Evolutionary conservation across 768 basidiomycete genomes (phyloP), one percentile per base, ranked within the genome.

Genomic region (Asterophora lycoperdoides): DNA sequence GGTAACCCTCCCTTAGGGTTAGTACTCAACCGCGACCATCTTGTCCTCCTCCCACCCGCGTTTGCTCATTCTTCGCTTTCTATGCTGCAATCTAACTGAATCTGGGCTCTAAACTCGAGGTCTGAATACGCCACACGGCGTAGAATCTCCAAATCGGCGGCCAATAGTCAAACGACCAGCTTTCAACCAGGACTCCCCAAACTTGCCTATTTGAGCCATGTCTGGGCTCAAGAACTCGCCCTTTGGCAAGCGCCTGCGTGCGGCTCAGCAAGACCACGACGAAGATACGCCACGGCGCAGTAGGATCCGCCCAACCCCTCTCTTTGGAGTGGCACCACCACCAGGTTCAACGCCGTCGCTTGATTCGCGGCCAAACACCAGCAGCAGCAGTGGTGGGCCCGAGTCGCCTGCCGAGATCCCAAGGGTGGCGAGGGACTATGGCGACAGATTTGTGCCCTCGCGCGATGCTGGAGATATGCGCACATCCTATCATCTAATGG

Each of bases 181-280:
- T 23, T 41, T 14, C 40, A 28, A 40, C 40, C 40, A 41, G 6
- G 23, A 23, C 23, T 23, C 6, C 40, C 13, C 26, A 41, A n/a
- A 14, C 40, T 26, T 14, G 28, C 5, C 29, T 32, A 3, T 32
- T 32, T 23, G 23, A 17, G 26, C 28, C 13, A 88, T 88, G 86
- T 83, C 86, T 49, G 79, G 80, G 47, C 77, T 89, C 68, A 87
- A 86, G 73, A 89, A 89, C 68, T 89, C 88, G 60, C 85, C 84
- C 1, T 90, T 88, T 67, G 87, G 86, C 36, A 90, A 89, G 61
- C 81, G 88, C 10, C 74, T 90, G n/a, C 81, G 87, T 36, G 84
- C 84, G 11, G 76, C 83, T 4, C 81, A 85, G 52, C 74, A 77
- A 57, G 83, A 86, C 29, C 63, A 59, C 35, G 83, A 84, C 50